These are phyloP conservation scores for Zangia roseola DNA, from an alignment of 768 basidiomycete species.

Conservation along the genomic window DNA sequence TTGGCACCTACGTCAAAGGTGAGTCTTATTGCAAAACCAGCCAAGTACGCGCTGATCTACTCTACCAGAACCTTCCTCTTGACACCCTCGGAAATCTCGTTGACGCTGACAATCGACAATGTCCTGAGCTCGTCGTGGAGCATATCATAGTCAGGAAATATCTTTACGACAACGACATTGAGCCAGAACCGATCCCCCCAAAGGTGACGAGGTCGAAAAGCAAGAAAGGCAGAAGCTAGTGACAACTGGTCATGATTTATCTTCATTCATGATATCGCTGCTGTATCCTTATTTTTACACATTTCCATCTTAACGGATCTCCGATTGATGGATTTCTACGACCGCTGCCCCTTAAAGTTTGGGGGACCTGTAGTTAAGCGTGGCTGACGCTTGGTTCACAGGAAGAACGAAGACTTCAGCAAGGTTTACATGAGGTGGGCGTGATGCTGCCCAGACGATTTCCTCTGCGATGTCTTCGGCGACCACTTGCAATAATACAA, in stretches of 20 bases:
- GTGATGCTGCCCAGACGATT: constrained; percentile 93
- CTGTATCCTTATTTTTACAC: constrained; percentile 34
- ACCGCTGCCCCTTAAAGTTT: constrained; percentile 1
- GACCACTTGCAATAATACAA: constrained; percentile 49
- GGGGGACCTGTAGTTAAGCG: constrained; percentile 53
- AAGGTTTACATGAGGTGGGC: constrained; percentile 90
- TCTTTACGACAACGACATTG: constrained; percentile 73
- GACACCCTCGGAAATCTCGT: constrained; percentile 74
- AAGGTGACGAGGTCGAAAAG: constrained; percentile 59
- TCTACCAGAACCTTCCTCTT: constrained; percentile 51
- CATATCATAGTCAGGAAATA: constrained; percentile 74
- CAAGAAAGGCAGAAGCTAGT: constrained; percentile 45
- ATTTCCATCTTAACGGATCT: constrained; percentile 4
- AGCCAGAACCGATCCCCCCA: constrained; percentile 29
- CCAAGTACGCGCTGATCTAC: constrained; percentile 4
- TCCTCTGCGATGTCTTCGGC: constrained; percentile 94
- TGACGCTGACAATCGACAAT: constrained; percentile 49
- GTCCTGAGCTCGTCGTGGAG: constrained; percentile 58
- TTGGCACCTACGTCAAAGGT: constrained; percentile 70
- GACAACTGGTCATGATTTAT: constrained; percentile 7
- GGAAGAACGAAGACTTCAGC: constrained; percentile 79
- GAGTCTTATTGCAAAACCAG: constrained; percentile 8
- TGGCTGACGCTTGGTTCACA: constrained; percentile 74
- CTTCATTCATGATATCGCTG: constrained; percentile 23
- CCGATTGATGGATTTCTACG: not conserved